Evolutionary conservation across 1,284 basidiomycete species (phyloP).

Genomic region (Microbotryum intermedium): DNA sequence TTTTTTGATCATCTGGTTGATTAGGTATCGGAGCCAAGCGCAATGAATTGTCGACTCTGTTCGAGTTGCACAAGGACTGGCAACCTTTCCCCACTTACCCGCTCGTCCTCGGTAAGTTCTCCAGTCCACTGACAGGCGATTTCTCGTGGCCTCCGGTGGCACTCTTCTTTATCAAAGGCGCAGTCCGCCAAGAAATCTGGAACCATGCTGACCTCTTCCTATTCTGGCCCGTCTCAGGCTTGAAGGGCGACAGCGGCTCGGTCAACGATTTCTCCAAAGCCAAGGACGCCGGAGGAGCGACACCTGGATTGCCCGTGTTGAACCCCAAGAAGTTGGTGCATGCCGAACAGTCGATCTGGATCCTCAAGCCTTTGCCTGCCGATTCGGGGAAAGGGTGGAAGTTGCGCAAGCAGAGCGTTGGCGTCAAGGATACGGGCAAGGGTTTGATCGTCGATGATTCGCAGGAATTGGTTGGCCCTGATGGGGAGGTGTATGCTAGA

Average conservation of each 20-base stretch:
- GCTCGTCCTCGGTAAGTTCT: conserved; percentile 33
- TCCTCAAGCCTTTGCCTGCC: conserved; percentile 36
- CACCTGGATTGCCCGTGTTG: conserved; percentile 32
- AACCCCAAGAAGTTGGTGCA: conserved; percentile 40
- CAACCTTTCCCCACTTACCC: conserved; percentile 40
- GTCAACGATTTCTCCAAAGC: conserved; percentile 37
- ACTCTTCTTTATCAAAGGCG: not conserved
- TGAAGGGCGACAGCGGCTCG: conserved; percentile 31
- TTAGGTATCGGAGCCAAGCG: conserved; percentile 33
- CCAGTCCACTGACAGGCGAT: conserved; percentile 28
- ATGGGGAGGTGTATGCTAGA: conserved; percentile 54
- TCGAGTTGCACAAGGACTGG: conserved; percentile 36
- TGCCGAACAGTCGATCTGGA: conserved; percentile 40
- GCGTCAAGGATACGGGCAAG: conserved; percentile 67
- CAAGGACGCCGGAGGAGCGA: conserved; percentile 8
- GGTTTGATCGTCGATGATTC: conserved; percentile 65
- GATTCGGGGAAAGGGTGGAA: conserved; percentile 61
- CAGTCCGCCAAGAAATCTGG: not conserved
- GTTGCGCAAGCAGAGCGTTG: conserved; percentile 52
- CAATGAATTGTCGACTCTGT: conserved; percentile 38
- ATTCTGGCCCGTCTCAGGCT: not conserved
- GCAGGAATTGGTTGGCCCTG: conserved; percentile 53
- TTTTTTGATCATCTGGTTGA: too few relatives aligned
- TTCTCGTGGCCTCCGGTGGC: not conserved
- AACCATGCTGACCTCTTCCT: not conserved